These are phyloP conservation scores for Aspergillus novoparasiticus DNA, from an alignment of 2,329 filamentous ascomycete species.

Conservation along the genomic window DNA sequence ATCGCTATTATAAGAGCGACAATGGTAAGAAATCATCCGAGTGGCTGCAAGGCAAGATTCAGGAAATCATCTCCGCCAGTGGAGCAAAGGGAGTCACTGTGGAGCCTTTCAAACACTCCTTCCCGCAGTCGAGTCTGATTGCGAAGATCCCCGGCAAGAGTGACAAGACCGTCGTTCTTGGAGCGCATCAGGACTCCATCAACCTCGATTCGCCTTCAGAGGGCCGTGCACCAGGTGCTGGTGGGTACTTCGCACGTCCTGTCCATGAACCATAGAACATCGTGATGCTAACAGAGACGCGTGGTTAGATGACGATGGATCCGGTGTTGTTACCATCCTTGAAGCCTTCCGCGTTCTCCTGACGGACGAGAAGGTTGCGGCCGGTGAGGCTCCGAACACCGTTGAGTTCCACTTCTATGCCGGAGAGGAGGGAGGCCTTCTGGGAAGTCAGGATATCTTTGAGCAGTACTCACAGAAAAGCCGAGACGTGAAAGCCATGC, in stretches of 20 bases:
- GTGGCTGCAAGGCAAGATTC: slow-evolving; percentile 5
- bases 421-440: slow-evolving; percentile 2
- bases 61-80: not conserved
- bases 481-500: slow-evolving; percentile 3
- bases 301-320: slow-evolving; percentile 4
- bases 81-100: slow-evolving; percentile 5
- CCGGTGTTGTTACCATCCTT: slow-evolving; percentile 3
- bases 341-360: slow-evolving; percentile 6
- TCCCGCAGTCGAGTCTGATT: slow-evolving; percentile 4
- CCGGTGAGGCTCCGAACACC: not conserved
- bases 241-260: not conserved
- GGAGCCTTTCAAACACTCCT: slow-evolving; percentile 2
- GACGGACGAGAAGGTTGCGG: not conserved
- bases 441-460: slow-evolving; percentile 9
- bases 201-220: not conserved
- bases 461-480: not conserved
- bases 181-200: slow-evolving; percentile 5
- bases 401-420: slow-evolving; percentile 10
- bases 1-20: slow-evolving; percentile 4
- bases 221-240: slow-evolving; percentile 7
- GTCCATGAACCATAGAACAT: not conserved
- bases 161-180: not conserved
- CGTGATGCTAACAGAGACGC: not conserved
- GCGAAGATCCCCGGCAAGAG: slow-evolving; percentile 5
- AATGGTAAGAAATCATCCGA: slow-evolving; percentile 5